phyloP scores from a whole-genome alignment of 192 early-diverging fungal species.

The Coemansia sp. region DNA sequence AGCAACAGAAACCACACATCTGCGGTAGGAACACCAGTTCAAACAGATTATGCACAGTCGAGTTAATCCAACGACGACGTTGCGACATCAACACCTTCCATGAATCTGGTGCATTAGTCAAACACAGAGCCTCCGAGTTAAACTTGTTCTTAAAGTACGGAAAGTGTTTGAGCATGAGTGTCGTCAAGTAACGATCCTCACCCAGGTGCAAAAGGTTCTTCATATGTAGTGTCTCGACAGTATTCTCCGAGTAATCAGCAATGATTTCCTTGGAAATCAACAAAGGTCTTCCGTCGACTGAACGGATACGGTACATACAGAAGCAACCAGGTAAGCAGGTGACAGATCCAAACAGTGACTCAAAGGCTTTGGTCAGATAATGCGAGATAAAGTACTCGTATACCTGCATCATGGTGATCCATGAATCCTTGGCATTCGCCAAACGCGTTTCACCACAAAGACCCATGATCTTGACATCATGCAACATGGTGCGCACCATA shows the following conservation, averaged over 20 bases:
- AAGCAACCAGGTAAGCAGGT: slow-evolving; percentile 98
- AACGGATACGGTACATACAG: slow-evolving; percentile 96
- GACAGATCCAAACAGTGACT: slow-evolving; percentile 93
- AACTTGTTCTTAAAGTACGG: slow-evolving; percentile 91
- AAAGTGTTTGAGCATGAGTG: slow-evolving; percentile 94
- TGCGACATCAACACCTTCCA: slow-evolving; percentile 95
- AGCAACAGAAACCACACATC: slow-evolving; percentile 97
- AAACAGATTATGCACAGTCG: slow-evolving; percentile 96
- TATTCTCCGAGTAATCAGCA: slow-evolving; percentile 86
- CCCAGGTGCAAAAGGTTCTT: slow-evolving; percentile 97
- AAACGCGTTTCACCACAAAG: slow-evolving; percentile 92
- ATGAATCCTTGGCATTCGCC: slow-evolving; percentile 86
- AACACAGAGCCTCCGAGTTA: slow-evolving; percentile 87
- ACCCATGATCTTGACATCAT: slow-evolving; percentile 89
- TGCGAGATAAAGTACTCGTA: slow-evolving; percentile 98
- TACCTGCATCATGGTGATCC: slow-evolving; percentile 98
- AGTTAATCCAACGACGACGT: slow-evolving; percentile 99
- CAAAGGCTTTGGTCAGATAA: slow-evolving; percentile 93
- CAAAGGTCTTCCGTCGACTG: slow-evolving; percentile 80
- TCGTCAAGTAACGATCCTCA: slow-evolving; percentile 97
- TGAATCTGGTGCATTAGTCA: slow-evolving; percentile 88
- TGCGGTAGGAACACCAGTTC: slow-evolving; percentile 89
- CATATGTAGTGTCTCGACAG: slow-evolving; percentile 93
- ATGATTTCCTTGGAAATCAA: slow-evolving; percentile 82
- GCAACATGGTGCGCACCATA: slow-evolving; percentile 85